Conservation (phyloP, 805 yeast species). For the Torulaspora gathmanii region DNA sequence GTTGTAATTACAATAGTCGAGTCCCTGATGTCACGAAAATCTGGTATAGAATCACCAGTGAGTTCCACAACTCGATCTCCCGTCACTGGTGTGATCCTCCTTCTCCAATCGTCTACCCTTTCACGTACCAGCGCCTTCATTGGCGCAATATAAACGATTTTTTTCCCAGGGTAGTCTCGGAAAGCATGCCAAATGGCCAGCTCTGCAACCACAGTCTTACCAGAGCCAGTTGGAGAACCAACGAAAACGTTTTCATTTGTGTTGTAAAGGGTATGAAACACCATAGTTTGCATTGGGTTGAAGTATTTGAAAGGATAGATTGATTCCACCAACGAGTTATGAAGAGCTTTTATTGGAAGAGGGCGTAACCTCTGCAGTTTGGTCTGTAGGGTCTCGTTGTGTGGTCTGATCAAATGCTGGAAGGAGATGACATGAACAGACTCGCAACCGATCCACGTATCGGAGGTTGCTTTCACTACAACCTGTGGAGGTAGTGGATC, state of each 20-base stretch:
- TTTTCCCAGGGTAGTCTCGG: constrained; percentile 70
- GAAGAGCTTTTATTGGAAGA: constrained; percentile 74
- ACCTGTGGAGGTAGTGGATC: constrained; percentile 91
- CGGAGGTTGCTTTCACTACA: constrained; percentile 72
- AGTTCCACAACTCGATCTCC: constrained; percentile 84
- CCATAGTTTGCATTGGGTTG: constrained; percentile 98
- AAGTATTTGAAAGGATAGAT: constrained; percentile 81
- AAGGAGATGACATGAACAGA: constrained; percentile 72
- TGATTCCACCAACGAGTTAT: constrained; percentile 58
- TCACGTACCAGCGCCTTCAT: constrained; percentile 94
- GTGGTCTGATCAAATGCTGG: constrained; percentile 84
- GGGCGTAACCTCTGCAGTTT: constrained; percentile 78
- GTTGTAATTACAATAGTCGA: constrained; percentile 91
- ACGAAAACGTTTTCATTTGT: constrained; percentile 75
- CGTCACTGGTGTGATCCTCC: constrained; percentile 79
- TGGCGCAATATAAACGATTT: constrained; percentile 90
- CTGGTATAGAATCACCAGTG: constrained; percentile 93
- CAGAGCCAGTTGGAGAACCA: constrained; percentile 98
- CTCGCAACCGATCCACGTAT: constrained; percentile 86
- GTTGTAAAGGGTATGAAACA: constrained; percentile 83
- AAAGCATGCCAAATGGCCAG: constrained; percentile 97
- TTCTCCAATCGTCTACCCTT: constrained; percentile 84
- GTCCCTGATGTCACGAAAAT: constrained; percentile 69
- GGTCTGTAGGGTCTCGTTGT: constrained; percentile 80
- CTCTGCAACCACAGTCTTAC: constrained; percentile 96